Evolutionary conservation across 768 basidiomycete species (phyloP).

Genomic region (Terana coerulea): DNA sequence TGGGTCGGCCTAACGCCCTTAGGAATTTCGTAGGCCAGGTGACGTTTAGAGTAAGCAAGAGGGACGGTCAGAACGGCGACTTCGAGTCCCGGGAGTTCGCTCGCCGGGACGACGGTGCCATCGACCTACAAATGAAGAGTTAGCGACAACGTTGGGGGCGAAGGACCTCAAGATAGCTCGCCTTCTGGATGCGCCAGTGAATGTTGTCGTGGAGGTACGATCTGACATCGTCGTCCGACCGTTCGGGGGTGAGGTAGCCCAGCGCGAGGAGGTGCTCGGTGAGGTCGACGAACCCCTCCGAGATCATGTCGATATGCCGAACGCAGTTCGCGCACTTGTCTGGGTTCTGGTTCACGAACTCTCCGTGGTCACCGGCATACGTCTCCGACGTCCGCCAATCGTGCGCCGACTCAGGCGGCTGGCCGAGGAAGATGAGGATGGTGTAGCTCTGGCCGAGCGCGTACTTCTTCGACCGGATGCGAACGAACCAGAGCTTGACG

Average conservation of each 20-base stretch:
- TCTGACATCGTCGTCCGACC: neutral
- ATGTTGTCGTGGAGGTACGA: neutral
- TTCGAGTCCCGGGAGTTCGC: too few relatives aligned
- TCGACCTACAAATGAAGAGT: too few relatives aligned
- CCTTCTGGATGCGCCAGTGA: neutral
- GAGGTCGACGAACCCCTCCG: slow-evolving; percentile 1
- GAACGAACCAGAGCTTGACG: slow-evolving; percentile 42
- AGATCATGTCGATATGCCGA: neutral
- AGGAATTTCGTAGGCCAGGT: too few relatives aligned
- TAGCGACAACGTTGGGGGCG: too few relatives aligned
- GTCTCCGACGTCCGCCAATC: slow-evolving; percentile 21
- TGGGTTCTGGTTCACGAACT: slow-evolving; percentile 35
- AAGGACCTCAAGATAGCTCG: too few relatives aligned
- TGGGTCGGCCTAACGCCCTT: too few relatives aligned
- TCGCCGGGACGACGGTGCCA: too few relatives aligned
- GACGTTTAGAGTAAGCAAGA: too few relatives aligned
- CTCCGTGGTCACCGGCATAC: slow-evolving; percentile 39
- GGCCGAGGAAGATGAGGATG: slow-evolving; percentile 46
- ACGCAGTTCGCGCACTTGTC: slow-evolving; percentile 39
- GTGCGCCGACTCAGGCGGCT: slow-evolving; percentile 32
- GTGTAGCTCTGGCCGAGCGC: slow-evolving; percentile 40
- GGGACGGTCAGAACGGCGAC: too few relatives aligned
- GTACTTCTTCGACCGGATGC: slow-evolving; percentile 39
- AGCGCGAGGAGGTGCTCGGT: neutral
- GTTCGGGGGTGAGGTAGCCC: neutral